These are phyloP conservation scores for Kazachstania viticola DNA, from an alignment of 805 yeast genomes.

Conservation along the genomic window DNA sequence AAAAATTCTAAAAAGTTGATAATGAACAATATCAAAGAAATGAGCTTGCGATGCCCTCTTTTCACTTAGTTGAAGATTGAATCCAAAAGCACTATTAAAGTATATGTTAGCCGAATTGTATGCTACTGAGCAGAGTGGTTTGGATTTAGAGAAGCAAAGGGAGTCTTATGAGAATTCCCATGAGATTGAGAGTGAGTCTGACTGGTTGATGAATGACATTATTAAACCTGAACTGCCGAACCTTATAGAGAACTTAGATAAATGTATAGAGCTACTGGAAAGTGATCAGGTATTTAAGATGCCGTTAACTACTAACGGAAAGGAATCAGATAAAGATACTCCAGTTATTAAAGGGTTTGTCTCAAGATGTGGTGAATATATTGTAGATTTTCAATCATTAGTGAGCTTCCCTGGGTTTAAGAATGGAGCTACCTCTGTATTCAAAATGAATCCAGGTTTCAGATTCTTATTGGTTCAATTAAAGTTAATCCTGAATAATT, in stretches of 20 bases:
- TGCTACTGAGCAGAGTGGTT: too few relatives aligned
- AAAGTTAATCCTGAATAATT: constrained; percentile 23
- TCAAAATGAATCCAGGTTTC: constrained; percentile 28
- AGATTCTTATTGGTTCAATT: constrained; percentile 32
- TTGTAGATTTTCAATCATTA: constrained; percentile 35
- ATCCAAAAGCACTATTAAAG: too few relatives aligned
- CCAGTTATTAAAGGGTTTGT: constrained; percentile 44
- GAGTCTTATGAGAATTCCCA: background rate
- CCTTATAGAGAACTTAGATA: constrained; percentile 31
- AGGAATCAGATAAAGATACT: constrained; percentile 1
- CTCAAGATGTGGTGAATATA: constrained; percentile 40
- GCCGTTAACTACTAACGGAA: constrained; percentile 32
- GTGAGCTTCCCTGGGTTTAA: constrained; percentile 29
- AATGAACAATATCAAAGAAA: too few relatives aligned
- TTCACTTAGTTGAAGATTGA: too few relatives aligned
- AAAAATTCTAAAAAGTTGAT: too few relatives aligned
- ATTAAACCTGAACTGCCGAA: constrained; percentile 38
- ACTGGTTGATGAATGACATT: constrained; percentile 37
- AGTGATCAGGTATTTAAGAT: constrained; percentile 37
- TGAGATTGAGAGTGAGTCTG: constrained; percentile 17
- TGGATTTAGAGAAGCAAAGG: too few relatives aligned
- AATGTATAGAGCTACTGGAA: constrained; percentile 30
- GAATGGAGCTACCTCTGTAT: constrained; percentile 31
- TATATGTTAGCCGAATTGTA: constrained; percentile 1
- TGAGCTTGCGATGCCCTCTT: too few relatives aligned